These are phyloP conservation scores for Schwanniomyces polymorphus DNA, from an alignment of 805 yeast species.

Conservation along the genomic window DNA sequence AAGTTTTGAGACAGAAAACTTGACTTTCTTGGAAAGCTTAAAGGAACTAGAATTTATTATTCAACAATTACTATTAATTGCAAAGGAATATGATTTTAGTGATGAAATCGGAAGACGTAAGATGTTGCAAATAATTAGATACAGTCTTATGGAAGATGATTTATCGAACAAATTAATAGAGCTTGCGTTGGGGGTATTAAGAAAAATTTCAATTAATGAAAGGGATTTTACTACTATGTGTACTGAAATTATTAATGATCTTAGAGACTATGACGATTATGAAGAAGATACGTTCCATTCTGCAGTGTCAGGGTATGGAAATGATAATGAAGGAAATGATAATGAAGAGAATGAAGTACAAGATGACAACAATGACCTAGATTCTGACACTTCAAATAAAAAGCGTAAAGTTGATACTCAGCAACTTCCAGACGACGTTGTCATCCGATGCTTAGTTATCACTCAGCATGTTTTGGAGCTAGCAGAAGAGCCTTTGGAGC, in stretches of 20 bases:
- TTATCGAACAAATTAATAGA: conserved; percentile 55
- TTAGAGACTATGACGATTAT: conserved; percentile 64
- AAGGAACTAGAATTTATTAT: conserved; percentile 70
- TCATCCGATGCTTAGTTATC: conserved; percentile 64
- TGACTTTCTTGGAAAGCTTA: conserved; percentile 43
- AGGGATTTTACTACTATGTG: conserved; percentile 82
- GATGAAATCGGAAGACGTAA: conserved; percentile 89
- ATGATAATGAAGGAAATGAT: conserved; percentile 20
- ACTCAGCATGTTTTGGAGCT: conserved; percentile 70
- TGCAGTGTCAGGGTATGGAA: conserved; percentile 38
- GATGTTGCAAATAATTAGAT: conserved; percentile 51
- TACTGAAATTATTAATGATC: conserved; percentile 82
- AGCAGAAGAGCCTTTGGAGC: conserved; percentile 61
- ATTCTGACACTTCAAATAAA: conserved; percentile 28
- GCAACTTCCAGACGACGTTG: conserved; percentile 45
- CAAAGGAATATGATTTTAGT: conserved; percentile 75
- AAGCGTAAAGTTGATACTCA: conserved; percentile 39
- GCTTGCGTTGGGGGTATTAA: conserved; percentile 62
- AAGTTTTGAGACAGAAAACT: conserved; percentile 20
- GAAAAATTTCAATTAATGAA: conserved; percentile 72
- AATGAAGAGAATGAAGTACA: conserved; percentile 20
- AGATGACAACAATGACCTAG: conserved; percentile 16
- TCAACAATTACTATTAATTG: conserved; percentile 67
- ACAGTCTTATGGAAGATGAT: conserved; percentile 56
- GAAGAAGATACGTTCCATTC: conserved; percentile 51